Conservation (phyloP, 352 stramenopile genomes). For the Globisporangium radiosum region DNA sequence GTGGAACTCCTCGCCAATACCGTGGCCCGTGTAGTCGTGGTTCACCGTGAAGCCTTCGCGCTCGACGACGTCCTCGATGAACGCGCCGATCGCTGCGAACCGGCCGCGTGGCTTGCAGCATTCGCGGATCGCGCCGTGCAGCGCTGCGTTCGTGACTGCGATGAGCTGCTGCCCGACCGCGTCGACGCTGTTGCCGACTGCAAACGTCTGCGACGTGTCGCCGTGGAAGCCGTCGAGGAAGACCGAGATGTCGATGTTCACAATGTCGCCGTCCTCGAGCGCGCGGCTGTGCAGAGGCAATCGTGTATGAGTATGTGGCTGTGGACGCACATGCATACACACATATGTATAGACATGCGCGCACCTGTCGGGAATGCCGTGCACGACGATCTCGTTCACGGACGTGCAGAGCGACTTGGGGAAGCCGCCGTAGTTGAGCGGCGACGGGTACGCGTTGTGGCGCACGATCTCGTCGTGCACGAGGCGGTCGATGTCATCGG, state of each 20-base stretch:
- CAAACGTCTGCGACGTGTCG: constrained; percentile 96
- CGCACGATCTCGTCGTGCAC: constrained; percentile 90
- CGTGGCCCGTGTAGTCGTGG: constrained; percentile 94
- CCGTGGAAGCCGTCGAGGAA: constrained; percentile 94
- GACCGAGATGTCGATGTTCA: constrained; percentile 96
- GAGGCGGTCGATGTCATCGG: constrained; percentile 91
- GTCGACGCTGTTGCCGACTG: constrained; percentile 90
- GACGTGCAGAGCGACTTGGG: constrained; percentile 94
- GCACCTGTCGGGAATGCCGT: constrained; percentile 94
- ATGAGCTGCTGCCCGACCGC: constrained; percentile 83
- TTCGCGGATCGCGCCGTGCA: constrained; percentile 79
- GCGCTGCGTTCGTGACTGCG: constrained; percentile 76
- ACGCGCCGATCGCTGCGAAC: constrained; percentile 92
- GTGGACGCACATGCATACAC: background rate
- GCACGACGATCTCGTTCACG: constrained; percentile 97
- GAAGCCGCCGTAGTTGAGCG: constrained; percentile 92
- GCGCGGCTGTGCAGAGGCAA: constrained; percentile 25
- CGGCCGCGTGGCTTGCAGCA: constrained; percentile 90
- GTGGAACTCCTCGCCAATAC: constrained; percentile 95
- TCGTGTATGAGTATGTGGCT: background rate
- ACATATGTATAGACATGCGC: background rate
- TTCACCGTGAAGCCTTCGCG: constrained; percentile 76
- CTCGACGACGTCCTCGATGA: constrained; percentile 89
- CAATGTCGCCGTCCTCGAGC: constrained; percentile 91
- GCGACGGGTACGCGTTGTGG: constrained; percentile 82